A percentile compares a stretch with the other conserved stretches of the same genome.
These are phyloP conservation scores for Pseudogymnoascus sp. DNA, from an alignment of 2,329 filamentous ascomycete species.

Conservation along the genomic window DNA sequence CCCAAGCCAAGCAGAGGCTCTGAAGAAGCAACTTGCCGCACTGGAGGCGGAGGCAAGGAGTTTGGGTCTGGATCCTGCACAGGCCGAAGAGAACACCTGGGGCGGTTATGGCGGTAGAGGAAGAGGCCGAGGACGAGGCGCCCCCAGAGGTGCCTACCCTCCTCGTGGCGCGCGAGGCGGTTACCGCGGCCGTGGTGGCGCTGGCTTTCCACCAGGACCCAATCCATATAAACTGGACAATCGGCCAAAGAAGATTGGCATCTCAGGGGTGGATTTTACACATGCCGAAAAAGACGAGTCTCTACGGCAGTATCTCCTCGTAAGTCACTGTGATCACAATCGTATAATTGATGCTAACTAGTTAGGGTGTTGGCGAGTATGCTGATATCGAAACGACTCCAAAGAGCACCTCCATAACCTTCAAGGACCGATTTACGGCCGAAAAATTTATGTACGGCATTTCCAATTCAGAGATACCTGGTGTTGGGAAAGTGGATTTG, in stretches of 20 bases:
- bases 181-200: conserved; percentile 40
- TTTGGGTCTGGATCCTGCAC: conserved; percentile 54
- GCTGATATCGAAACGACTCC: conserved; percentile 46
- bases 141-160: conserved; percentile 28
- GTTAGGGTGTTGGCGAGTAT: conserved; percentile 55
- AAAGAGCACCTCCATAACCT: conserved; percentile 47
- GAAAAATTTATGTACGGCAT: conserved; percentile 59
- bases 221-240: conserved; percentile 64
- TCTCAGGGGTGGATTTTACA: conserved; percentile 58
- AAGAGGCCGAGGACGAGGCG: conserved; percentile 32
- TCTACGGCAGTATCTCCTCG: conserved; percentile 63
- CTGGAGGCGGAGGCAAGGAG: conserved; percentile 65
- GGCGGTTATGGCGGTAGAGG: conserved; percentile 36
- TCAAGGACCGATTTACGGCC: conserved; percentile 61
- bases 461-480: conserved; percentile 50
- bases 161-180: conserved; percentile 31
- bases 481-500: conserved; percentile 57
- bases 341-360: conserved; percentile 14
- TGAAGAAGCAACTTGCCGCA: conserved; percentile 66
- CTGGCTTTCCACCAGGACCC: conserved; percentile 23
- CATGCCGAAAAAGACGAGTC: conserved; percentile 57
- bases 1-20: conserved; percentile 47
- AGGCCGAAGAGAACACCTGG: conserved; percentile 37
- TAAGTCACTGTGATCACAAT: conserved; percentile 33
- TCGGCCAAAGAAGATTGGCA: conserved; percentile 58